Conservation (phyloP, 768 basidiomycete species). For the Pleurotus ostreatus region DNA sequence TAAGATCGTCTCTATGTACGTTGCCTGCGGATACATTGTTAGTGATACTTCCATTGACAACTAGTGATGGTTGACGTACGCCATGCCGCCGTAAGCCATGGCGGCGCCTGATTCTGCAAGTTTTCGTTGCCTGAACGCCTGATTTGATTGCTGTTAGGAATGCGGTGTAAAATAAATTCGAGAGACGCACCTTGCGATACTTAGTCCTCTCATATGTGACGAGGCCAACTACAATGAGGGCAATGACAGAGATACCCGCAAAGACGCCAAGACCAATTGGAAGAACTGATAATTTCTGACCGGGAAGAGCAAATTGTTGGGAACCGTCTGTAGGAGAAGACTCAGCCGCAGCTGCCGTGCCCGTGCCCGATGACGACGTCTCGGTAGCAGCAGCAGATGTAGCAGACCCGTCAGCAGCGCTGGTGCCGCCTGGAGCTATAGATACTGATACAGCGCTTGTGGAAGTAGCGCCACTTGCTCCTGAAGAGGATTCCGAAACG, state of each 20-base stretch:
- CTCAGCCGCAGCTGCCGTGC: conserved; percentile 13
- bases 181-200: conserved; percentile 66
- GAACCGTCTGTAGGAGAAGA: conserved; percentile 26
- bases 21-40: background rate
- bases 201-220: conserved; percentile 87
- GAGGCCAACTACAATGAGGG: conserved; percentile 73
- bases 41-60: background rate
- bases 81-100: conserved; percentile 60
- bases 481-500: conserved; percentile 15
- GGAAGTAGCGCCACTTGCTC: background rate
- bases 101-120: conserved; percentile 58
- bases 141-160: background rate
- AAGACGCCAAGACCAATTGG: conserved; percentile 84
- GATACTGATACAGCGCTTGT: background rate
- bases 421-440: conserved; percentile 13
- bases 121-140: conserved; percentile 75
- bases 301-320: conserved; percentile 60
- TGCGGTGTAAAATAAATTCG: background rate
- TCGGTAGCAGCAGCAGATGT: conserved; percentile 5
- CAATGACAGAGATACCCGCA: conserved; percentile 82
- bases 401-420: conserved; percentile 7
- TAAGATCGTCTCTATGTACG: conserved; percentile 4
- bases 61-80: conserved; percentile 23
- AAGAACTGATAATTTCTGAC: conserved; percentile 68
- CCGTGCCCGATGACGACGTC: conserved; percentile 4